Evolutionary conservation across 805 yeast species (phyloP).

Genomic region (Saccharomycopsis sp.): DNA sequence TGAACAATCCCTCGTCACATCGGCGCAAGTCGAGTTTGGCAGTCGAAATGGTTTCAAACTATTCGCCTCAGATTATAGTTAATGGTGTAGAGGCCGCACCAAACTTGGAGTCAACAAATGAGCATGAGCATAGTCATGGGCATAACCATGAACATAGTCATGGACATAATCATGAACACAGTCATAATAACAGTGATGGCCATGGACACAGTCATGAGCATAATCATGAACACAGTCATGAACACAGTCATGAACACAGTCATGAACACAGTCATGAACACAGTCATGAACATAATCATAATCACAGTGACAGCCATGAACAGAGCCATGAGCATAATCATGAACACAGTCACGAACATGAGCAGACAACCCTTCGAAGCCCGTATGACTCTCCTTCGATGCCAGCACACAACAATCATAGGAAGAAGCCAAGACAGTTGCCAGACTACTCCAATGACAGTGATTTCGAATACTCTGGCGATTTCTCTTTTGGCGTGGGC

Average conservation of each 20-base stretch:
- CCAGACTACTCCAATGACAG: constrained; percentile 14
- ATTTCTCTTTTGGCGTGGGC: constrained; percentile 19
- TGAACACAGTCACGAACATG: constrained; percentile 30
- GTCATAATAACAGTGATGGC: constrained; percentile 47
- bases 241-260: too few species aligned
- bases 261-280: too few species aligned
- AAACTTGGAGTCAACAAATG: too few species aligned
- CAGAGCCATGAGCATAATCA: constrained; percentile 66
- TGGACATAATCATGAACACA: neutral
- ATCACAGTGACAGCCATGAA: constrained; percentile 47
- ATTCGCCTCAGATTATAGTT: too few species aligned
- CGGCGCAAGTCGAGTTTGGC: too few species aligned
- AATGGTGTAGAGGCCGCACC: too few species aligned
- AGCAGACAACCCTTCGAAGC: constrained; percentile 62
- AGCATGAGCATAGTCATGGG: too few species aligned
- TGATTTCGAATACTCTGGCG: constrained; percentile 16
- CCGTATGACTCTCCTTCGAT: constrained; percentile 38
- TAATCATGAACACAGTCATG: neutral
- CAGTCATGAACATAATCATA: constrained; percentile 25
- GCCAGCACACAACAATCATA: constrained; percentile 36
- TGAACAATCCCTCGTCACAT: too few species aligned
- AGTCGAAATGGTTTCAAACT: too few species aligned
- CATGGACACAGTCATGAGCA: too few species aligned
- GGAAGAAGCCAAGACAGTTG: constrained; percentile 2
- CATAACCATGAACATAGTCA: too few species aligned